Percentiles rank a stretch among this genome's conserved stretches.
Conservation (phyloP, 495 filamentous ascomycete species). For the Tuber aestivum region DNA sequence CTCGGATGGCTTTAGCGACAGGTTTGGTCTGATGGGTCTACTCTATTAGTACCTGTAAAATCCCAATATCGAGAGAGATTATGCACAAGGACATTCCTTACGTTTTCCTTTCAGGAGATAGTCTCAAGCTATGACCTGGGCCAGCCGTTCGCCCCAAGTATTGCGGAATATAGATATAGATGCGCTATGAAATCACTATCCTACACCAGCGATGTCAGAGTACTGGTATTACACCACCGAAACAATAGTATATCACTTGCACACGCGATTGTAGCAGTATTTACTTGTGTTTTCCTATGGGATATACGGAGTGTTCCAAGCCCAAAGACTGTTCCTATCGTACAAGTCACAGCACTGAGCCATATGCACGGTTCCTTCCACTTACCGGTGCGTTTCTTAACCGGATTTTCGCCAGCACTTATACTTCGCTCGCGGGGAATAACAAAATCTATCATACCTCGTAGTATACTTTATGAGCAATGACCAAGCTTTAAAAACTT, state of each 20-base stretch:
- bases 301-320: background rate
- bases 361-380: background rate
- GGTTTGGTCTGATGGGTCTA: background rate
- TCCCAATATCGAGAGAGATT: background rate
- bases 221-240: background rate
- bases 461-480: background rate
- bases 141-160: background rate
- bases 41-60: background rate
- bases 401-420: background rate
- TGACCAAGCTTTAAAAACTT: background rate
- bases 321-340: background rate
- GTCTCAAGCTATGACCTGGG: background rate
- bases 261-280: background rate
- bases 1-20: background rate
- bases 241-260: background rate
- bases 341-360: background rate
- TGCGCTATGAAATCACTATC: background rate
- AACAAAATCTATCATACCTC: background rate
- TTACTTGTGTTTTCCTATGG: background rate
- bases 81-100: background rate
- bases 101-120: background rate
- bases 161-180: background rate
- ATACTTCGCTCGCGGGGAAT: conserved; percentile 14
- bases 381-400: background rate
- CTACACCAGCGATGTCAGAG: background rate